Evolutionary conservation across 345 rosid genomes (phyloP), one percentile per base, ranked within the genome.

Genomic region (Euphorbia peplus): DNA sequence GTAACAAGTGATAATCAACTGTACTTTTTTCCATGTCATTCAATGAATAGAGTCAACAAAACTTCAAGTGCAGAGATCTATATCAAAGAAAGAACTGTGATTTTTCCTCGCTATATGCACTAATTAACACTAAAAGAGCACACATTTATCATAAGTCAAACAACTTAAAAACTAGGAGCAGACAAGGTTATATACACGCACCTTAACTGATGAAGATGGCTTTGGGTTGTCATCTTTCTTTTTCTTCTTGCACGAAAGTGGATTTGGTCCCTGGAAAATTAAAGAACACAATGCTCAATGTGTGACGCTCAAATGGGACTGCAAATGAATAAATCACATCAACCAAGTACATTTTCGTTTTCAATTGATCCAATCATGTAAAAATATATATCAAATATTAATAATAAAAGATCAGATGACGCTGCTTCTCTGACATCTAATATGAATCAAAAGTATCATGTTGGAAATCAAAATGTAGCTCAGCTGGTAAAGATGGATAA

Each of bases 161-260:
- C 35, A 62, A 37, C 19, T 30, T 35, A 10, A 53, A 13, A n/a
- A 53, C 41, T 41, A 61, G 44, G 56, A 0, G 35, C 64, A 58
- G 42, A 16, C 13, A 21, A 35, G 8, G 42, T 14, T 58, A 32
- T 32, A 32, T 13, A 30, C 8, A 44, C 80, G 46, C 41, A 88
- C 96, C 85, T 76, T 79, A 29, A 46, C 68, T 8, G 78, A 71
- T 62, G 63, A 55, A 67, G 64, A 59, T n/a, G n/a, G n/a, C 64
- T 73, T 84, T 2, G 64, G 18, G 70, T 68, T 86, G 68, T 72
- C 79, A 54, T 2, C 46, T 53, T 53, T 75, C 81, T 80, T 91
- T 65, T 88, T 91, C 85, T 90, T 93, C 88, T 73, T 78, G 63
- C 86, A 75, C 8, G 99, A 95, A 53, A 91, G 90, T 46, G 99